Evolutionary conservation across 169 alveolate species (phyloP).

Genomic region (Babesia bigemina): DNA sequence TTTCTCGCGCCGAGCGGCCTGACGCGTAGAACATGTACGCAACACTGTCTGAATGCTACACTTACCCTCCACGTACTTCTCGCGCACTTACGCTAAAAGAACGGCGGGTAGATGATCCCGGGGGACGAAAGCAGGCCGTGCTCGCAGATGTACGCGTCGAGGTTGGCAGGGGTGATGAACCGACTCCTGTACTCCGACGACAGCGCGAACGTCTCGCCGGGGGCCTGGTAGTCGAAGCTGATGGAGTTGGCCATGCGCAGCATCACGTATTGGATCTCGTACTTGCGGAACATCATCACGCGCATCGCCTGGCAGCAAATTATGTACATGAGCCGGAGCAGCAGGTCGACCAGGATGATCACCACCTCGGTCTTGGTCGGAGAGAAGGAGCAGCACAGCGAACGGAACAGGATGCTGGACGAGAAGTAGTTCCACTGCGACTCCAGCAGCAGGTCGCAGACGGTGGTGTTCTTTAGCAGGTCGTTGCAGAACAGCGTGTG

Average conservation of each 20-base stretch:
- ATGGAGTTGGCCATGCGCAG: slow-evolving; percentile 25
- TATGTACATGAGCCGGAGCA: slow-evolving; percentile 34
- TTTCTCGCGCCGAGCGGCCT: no score
- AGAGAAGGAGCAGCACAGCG: slow-evolving; percentile 51
- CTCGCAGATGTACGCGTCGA: slow-evolving; percentile 51
- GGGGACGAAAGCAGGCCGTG: slow-evolving; percentile 69
- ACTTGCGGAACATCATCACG: slow-evolving; percentile 53
- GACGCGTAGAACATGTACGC: background rate
- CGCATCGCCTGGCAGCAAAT: slow-evolving; percentile 55
- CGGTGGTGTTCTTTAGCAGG: slow-evolving; percentile 26
- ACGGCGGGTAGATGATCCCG: slow-evolving; percentile 51
- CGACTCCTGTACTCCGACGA: slow-evolving; percentile 10
- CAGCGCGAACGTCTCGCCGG: slow-evolving; percentile 26
- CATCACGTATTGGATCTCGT: slow-evolving; percentile 50
- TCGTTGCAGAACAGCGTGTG: slow-evolving; percentile 39
- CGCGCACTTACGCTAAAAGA: slow-evolving; percentile 6
- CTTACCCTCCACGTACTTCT: background rate
- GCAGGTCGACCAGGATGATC: slow-evolving; percentile 40
- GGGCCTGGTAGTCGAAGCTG: slow-evolving; percentile 32
- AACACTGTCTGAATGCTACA: background rate
- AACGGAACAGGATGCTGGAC: slow-evolving; percentile 26
- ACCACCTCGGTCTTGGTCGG: slow-evolving; percentile 47
- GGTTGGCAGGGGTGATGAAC: slow-evolving; percentile 54
- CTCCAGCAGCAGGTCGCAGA: slow-evolving; percentile 45
- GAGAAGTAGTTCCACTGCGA: slow-evolving; percentile 55